Percentiles rank a stretch among this genome's conserved stretches.
phyloP scores from a whole-genome alignment of 2,329 filamentous ascomycete genomes.

The Xenosphaeropsis pyriputrescens region DNA sequence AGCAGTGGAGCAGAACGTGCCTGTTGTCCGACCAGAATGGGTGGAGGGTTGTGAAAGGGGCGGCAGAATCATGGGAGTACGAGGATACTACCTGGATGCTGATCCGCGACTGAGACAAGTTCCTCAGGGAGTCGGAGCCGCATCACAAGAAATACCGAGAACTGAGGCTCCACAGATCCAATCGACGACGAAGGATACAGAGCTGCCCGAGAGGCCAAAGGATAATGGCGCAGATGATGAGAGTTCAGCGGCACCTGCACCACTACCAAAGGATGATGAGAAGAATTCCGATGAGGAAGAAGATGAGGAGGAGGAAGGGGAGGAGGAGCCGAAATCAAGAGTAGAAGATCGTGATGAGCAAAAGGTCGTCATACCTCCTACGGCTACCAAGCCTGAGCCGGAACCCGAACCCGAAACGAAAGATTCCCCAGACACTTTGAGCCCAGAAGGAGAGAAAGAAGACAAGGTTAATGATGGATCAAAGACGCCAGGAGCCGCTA shows the following conservation, averaged over 20 bases:
- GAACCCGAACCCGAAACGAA: constrained; percentile 13
- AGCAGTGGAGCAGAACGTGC: constrained; percentile 94
- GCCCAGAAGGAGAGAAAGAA: constrained; percentile 15
- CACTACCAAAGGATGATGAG: constrained; percentile 10
- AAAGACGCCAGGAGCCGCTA: constrained; percentile 15
- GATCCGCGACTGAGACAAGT: constrained; percentile 26
- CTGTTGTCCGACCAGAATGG: constrained; percentile 94
- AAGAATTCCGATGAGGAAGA: constrained; percentile 11
- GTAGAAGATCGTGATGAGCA: constrained; percentile 39
- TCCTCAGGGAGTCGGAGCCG: not conserved
- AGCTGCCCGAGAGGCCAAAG: constrained; percentile 7
- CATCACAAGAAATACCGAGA: no score
- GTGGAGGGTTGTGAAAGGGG: constrained; percentile 90
- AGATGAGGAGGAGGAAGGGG: constrained; percentile 13
- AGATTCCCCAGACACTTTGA: constrained; percentile 4
- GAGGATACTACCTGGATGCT: constrained; percentile 92
- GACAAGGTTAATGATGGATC: constrained; percentile 19
- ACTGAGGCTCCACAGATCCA: no score
- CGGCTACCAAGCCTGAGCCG: constrained; percentile 9
- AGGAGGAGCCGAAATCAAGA: constrained; percentile 39
- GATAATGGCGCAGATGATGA: constrained; percentile 7
- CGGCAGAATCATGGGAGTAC: constrained; percentile 82
- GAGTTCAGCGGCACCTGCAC: constrained; percentile 8
- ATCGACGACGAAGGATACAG: no score
- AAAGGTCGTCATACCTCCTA: constrained; percentile 33